Percentiles rank a stretch among this genome's conserved stretches.
Evolutionary conservation across 768 basidiomycete genomes (phyloP).

Genomic region (Lyophyllum semitale): DNA sequence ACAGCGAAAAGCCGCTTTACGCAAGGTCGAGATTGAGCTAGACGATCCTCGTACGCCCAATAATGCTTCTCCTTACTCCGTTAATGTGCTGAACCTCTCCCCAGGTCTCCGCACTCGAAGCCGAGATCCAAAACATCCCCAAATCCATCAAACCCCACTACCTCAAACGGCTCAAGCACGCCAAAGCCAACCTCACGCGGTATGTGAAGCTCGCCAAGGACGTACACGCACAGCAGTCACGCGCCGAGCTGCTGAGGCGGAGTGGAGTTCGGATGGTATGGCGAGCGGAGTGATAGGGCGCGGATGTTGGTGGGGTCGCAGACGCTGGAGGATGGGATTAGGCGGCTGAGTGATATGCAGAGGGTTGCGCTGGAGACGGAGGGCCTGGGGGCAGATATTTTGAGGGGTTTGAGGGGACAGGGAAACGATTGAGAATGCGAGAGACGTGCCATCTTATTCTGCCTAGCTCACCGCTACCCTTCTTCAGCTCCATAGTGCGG

Average conservation of each 20-base stretch:
- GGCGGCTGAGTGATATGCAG: slow-evolving; percentile 77
- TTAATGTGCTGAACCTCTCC: neutral
- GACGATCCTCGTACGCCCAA: slow-evolving; percentile 83
- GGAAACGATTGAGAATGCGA: slow-evolving; percentile 87
- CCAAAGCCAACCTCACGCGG: slow-evolving; percentile 70
- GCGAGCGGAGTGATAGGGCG: slow-evolving; percentile 60
- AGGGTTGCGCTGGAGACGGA: slow-evolving; percentile 92
- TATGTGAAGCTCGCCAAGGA: slow-evolving; percentile 82
- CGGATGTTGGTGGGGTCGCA: slow-evolving; percentile 71
- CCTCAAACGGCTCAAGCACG: slow-evolving; percentile 61
- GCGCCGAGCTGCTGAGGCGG: slow-evolving; percentile 60
- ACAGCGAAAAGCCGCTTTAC: slow-evolving; percentile 77
- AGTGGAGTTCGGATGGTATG: slow-evolving; percentile 60
- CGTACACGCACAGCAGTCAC: slow-evolving; percentile 45
- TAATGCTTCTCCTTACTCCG: neutral
- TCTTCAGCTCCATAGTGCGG: slow-evolving; percentile 72
- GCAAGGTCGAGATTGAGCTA: slow-evolving; percentile 84
- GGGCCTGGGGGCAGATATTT: slow-evolving; percentile 85
- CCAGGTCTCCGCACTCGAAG: slow-evolving; percentile 91
- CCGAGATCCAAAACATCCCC: slow-evolving; percentile 91
- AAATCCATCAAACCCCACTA: slow-evolving; percentile 77
- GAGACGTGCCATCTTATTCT: slow-evolving; percentile 58
- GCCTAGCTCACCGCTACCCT: neutral
- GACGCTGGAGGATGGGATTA: slow-evolving; percentile 70
- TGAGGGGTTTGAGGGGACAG: slow-evolving; percentile 77